These are phyloP conservation scores for Monascus ruber DNA, from an alignment of 2,329 filamentous ascomycete genomes.

Conservation along the genomic window DNA sequence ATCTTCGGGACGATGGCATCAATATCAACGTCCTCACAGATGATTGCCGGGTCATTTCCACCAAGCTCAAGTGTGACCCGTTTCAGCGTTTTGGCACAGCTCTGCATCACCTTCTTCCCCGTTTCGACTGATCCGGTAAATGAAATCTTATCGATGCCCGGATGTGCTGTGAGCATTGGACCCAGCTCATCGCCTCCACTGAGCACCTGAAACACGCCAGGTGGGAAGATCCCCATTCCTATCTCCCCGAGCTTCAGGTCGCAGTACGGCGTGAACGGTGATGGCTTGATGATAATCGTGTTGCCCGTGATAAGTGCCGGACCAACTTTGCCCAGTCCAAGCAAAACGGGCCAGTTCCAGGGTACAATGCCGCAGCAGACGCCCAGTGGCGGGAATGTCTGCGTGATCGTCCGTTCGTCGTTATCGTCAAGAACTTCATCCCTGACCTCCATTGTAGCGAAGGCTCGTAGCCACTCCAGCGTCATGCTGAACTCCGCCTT, in stretches of 20 bases:
- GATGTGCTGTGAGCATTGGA: conserved; percentile 43
- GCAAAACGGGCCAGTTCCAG: too few relatives aligned
- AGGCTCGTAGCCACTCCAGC: too few relatives aligned
- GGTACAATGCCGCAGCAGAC: too few relatives aligned
- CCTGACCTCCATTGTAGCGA: too few relatives aligned
- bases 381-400: too few relatives aligned
- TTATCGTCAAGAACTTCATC: too few relatives aligned
- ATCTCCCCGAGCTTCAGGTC: conserved; percentile 43
- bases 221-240: conserved; percentile 38
- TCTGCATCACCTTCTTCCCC: conserved; percentile 39
- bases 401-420: too few relatives aligned
- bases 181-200: conserved; percentile 46
- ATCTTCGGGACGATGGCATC: conserved; percentile 30
- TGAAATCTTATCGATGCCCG: conserved; percentile 34
- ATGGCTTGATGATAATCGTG: too few relatives aligned
- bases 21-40: conserved; percentile 44
- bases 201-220: conserved; percentile 46
- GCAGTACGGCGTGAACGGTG: too few relatives aligned
- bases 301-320: too few relatives aligned
- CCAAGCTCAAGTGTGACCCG: conserved; percentile 43
- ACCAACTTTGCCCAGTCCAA: too few relatives aligned
- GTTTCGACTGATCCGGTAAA: conserved; percentile 39
- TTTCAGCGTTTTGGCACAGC: conserved; percentile 42
- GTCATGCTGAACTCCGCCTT: too few relatives aligned
- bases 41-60: conserved; percentile 45